Evolutionary conservation across 768 basidiomycete genomes (phyloP).

Genomic region (Boletus bicolor): DNA sequence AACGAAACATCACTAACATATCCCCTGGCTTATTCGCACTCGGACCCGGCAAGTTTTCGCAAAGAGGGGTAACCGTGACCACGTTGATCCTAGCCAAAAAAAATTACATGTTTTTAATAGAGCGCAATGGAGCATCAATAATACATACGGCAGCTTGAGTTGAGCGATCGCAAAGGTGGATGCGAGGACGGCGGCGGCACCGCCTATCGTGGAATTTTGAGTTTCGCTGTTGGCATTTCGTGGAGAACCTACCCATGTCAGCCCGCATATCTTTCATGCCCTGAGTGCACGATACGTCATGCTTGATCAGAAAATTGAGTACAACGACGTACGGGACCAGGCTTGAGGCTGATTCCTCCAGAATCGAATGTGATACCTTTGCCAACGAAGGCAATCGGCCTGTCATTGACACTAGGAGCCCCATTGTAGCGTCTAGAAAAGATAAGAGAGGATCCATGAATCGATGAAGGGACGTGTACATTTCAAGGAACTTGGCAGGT

Average conservation of each 20-base stretch:
- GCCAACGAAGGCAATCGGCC: slow-evolving; percentile 74
- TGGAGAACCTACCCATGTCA: slow-evolving; percentile 67
- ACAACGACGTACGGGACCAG: slow-evolving; percentile 49
- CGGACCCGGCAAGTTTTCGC: slow-evolving; percentile 83
- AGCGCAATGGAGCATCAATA: background rate
- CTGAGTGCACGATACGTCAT: slow-evolving; percentile 32
- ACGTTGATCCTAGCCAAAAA: slow-evolving; percentile 59
- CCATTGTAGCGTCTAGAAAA: slow-evolving; percentile 73
- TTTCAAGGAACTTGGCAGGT: slow-evolving; percentile 84
- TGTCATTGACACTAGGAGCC: slow-evolving; percentile 49
- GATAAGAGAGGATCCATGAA: background rate
- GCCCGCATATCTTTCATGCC: slow-evolving; percentile 83
- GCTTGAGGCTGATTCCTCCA: slow-evolving; percentile 85
- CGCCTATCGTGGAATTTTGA: slow-evolving; percentile 40
- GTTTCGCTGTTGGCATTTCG: background rate
- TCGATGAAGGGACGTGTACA: slow-evolving; percentile 41
- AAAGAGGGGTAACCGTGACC: slow-evolving; percentile 67
- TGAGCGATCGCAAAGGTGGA: slow-evolving; percentile 77
- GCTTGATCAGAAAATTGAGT: background rate
- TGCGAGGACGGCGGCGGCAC: slow-evolving; percentile 75
- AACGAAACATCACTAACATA: slow-evolving; percentile 45
- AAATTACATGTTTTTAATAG: background rate
- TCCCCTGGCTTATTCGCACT: slow-evolving; percentile 75
- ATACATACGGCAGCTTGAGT: slow-evolving; percentile 69
- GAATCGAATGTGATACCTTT: slow-evolving; percentile 91